phyloP scores from a whole-genome alignment of 306 rosid genomes.

The Glycine soja region DNA sequence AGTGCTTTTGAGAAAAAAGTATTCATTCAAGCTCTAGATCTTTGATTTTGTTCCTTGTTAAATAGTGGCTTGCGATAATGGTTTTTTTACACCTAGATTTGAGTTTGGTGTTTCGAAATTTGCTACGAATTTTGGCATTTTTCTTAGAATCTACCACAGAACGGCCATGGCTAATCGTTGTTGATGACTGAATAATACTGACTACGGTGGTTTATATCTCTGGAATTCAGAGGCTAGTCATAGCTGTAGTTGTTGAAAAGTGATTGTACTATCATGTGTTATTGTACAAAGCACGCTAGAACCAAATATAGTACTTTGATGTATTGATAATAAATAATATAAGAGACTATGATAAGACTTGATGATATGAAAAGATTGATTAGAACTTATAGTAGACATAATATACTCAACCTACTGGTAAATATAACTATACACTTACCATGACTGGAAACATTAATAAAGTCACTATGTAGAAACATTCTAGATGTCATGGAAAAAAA shows the following conservation, averaged over 20 bases:
- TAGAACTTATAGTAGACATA: not conserved
- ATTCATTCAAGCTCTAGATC: not conserved
- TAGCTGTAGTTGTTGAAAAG: not conserved
- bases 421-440: too few relatives aligned
- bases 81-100: not conserved
- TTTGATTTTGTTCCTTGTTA: not conserved
- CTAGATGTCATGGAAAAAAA: too few relatives aligned
- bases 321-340: not conserved
- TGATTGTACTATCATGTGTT: conserved; percentile 25
- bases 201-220: not conserved
- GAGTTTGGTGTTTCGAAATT: not conserved
- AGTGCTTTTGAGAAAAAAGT: too few relatives aligned
- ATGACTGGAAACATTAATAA: too few relatives aligned
- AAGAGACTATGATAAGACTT: not conserved
- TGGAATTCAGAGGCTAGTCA: too few relatives aligned
- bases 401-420: too few relatives aligned
- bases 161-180: not conserved
- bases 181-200: not conserved
- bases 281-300: conserved; percentile 4
- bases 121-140: not conserved
- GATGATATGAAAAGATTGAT: conserved; percentile 9
- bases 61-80: not conserved
- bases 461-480: too few relatives aligned
- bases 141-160: not conserved
- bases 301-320: not conserved